Conservation (phyloP, 1,139 yeast species). For the Yamadazyma taylorii region DNA sequence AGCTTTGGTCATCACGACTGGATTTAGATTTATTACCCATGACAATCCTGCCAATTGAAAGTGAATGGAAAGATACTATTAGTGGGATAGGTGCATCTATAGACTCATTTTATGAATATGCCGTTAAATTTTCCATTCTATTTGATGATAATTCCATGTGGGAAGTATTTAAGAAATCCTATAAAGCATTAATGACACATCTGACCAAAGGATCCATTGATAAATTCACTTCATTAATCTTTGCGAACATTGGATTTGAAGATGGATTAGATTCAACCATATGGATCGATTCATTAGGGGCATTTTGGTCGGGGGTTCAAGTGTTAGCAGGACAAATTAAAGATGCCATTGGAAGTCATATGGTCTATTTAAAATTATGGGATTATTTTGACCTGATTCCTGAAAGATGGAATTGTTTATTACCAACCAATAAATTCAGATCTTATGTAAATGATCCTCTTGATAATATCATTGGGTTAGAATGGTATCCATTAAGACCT, state of each 20-base stretch:
- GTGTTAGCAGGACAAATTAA: constrained; percentile 74
- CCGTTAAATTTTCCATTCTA: constrained; percentile 71
- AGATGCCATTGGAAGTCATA: constrained; percentile 64
- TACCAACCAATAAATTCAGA: constrained; percentile 12
- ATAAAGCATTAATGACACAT: constrained; percentile 54
- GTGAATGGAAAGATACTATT: constrained; percentile 56
- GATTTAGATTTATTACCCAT: constrained; percentile 69
- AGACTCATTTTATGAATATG: constrained; percentile 92
- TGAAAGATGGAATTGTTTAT: constrained; percentile 71
- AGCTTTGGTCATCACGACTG: constrained; percentile 69
- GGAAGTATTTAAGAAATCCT: constrained; percentile 59
- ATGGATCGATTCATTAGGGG: constrained; percentile 87
- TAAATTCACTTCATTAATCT: constrained; percentile 54
- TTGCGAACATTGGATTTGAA: constrained; percentile 55
- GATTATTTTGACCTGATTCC: constrained; percentile 78
- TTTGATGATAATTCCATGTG: constrained; percentile 66
- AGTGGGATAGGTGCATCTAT: constrained; percentile 91
- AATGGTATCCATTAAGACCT: constrained; percentile 92
- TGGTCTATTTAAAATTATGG: constrained; percentile 78
- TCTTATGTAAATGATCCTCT: constrained; percentile 2
- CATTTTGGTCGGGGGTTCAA: constrained; percentile 85
- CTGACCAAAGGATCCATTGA: constrained; percentile 39
- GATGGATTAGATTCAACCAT: constrained; percentile 52
- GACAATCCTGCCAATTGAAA: constrained; percentile 65
- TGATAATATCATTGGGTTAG: constrained; percentile 50